A percentile compares a stretch with the other conserved stretches of the same genome.
phyloP scores from a whole-genome alignment of 2,329 filamentous ascomycete genomes.

The Tolypocladium tropicale region DNA sequence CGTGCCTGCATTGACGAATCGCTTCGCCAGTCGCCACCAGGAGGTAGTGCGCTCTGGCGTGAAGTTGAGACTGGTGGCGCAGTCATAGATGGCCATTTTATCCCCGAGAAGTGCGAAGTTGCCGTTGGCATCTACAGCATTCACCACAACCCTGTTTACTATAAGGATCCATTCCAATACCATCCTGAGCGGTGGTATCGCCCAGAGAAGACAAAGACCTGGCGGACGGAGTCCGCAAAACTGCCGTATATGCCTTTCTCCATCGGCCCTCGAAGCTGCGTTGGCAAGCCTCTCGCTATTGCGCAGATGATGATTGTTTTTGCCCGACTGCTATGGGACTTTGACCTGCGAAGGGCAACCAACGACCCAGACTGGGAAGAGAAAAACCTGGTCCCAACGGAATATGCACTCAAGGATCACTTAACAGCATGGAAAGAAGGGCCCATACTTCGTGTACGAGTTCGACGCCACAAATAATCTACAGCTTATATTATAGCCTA shows the following conservation, averaged over 20 bases:
- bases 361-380: conserved; percentile 1
- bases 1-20: conserved; percentile 26
- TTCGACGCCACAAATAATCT: neutral
- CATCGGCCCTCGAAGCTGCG: conserved; percentile 4
- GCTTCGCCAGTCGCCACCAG: conserved; percentile 10
- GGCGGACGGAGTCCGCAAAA: neutral
- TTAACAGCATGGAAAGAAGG: conserved; percentile 1
- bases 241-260: conserved; percentile 5
- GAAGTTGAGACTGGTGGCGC: conserved; percentile 4
- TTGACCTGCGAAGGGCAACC: conserved; percentile 3
- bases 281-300: conserved; percentile 5
- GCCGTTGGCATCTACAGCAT: conserved; percentile 10
- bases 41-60: conserved; percentile 6
- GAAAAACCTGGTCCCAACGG: neutral
- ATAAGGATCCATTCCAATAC: conserved; percentile 1
- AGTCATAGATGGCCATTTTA: conserved; percentile 6
- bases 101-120: conserved; percentile 8
- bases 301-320: conserved; percentile 5
- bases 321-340: conserved; percentile 4
- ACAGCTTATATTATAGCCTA: neutral
- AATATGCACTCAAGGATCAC: conserved; percentile 5
- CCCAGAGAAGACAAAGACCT: neutral
- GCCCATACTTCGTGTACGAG: neutral
- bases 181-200: conserved; percentile 6
- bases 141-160: conserved; percentile 7